Evolutionary conservation across 2,329 filamentous ascomycete species (phyloP).

Genomic region (Colletotrichum sp.): DNA sequence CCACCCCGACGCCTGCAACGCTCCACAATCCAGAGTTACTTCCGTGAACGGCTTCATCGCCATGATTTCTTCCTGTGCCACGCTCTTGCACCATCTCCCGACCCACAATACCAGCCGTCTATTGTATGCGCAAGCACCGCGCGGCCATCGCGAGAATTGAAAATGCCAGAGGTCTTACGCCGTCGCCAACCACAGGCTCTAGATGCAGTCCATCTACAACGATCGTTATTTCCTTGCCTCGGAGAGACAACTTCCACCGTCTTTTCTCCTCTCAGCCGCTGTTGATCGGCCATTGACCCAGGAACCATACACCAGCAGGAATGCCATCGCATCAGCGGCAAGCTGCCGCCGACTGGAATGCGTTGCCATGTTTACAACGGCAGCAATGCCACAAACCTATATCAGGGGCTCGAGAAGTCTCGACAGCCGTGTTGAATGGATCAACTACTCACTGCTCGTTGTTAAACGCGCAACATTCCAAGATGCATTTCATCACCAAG

Average conservation of each 20-base stretch:
- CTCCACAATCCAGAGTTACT: neutral
- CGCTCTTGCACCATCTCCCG: neutral
- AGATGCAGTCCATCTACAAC: neutral
- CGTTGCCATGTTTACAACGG: slow-evolving; percentile 12
- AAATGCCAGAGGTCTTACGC: neutral
- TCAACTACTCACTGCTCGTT: neutral
- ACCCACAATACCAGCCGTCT: neutral
- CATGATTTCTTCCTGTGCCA: neutral
- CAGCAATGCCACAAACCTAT: slow-evolving; percentile 6
- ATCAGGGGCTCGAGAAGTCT: slow-evolving; percentile 21
- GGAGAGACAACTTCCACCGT: neutral
- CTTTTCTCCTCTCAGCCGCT: neutral
- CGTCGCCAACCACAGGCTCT: neutral
- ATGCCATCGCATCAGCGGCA: slow-evolving; percentile 9
- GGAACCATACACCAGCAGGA: slow-evolving; percentile 1
- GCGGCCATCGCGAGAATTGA: neutral
- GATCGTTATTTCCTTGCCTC: neutral
- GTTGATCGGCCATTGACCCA: slow-evolving; percentile 3
- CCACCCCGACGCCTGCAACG: neutral
- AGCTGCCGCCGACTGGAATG: slow-evolving; percentile 11
- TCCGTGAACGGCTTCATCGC: slow-evolving; percentile 2
- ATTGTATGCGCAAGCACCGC: neutral
- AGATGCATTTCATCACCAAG: slow-evolving; percentile 20
- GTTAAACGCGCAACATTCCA: neutral
- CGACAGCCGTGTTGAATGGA: neutral